Percentiles rank a stretch among this genome's conserved stretches.
Conservation (phyloP, 179 eudicot genomes). For the Silene coronaria region DNA sequence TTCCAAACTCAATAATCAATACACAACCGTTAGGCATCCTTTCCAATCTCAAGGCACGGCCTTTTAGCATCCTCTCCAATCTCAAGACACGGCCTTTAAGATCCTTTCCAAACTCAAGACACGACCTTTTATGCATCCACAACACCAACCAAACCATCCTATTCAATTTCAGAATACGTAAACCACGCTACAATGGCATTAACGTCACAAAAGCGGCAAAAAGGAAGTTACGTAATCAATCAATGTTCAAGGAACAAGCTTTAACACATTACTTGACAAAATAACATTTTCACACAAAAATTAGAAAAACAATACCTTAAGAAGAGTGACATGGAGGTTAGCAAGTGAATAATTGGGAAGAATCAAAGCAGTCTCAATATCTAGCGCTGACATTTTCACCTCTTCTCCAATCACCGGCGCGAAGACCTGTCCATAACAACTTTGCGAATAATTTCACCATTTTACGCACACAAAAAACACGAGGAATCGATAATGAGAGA, state of each 20-base stretch:
- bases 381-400: conserved; percentile 61
- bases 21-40: background rate
- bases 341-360: conserved; percentile 48
- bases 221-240: background rate
- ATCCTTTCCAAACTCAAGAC: background rate
- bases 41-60: background rate
- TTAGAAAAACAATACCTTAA: conserved; percentile 48
- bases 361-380: conserved; percentile 66
- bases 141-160: no score
- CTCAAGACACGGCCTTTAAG: background rate
- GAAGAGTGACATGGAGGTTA: conserved; percentile 56
- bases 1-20: no score
- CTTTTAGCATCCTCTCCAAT: background rate
- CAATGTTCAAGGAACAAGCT: conserved; percentile 6
- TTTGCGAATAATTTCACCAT: background rate
- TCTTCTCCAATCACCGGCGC: conserved; percentile 55
- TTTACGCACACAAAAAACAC: background rate
- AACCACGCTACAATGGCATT: background rate
- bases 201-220: background rate
- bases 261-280: background rate
- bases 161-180: background rate
- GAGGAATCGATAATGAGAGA: background rate
- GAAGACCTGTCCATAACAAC: conserved; percentile 47
- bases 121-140: background rate
- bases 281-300: background rate